Percentiles rank a stretch among this genome's conserved stretches.
phyloP scores from a whole-genome alignment of 148 eudicot species.

The Persicaria maculosa region DNA sequence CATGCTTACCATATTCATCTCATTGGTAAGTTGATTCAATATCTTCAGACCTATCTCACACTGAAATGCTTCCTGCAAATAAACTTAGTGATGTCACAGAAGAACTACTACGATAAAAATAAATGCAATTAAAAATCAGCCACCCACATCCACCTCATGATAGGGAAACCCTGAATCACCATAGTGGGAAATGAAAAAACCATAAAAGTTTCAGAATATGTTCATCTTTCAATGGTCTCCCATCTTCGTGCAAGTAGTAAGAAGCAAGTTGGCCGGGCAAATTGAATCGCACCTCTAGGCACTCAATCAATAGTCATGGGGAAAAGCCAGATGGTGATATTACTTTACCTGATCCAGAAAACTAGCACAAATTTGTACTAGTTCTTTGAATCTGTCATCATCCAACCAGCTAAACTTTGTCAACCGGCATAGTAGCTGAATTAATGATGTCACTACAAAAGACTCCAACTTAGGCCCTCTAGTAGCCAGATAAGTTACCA shows the following conservation, averaged over 20 bases:
- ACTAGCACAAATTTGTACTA: conserved; percentile 57
- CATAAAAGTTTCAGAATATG: neutral
- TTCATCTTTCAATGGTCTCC: neutral
- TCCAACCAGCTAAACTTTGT: conserved; percentile 89
- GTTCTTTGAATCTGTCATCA: conserved; percentile 72
- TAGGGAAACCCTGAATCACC: neutral
- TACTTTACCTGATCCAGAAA: conserved; percentile 76
- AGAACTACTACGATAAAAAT: neutral
- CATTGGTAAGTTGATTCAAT: conserved; percentile 63
- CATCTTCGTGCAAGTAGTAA: neutral
- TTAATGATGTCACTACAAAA: conserved; percentile 68
- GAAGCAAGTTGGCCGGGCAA: neutral
- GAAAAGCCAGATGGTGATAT: neutral
- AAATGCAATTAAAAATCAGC: neutral
- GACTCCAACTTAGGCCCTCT: conserved; percentile 84
- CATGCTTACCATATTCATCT: conserved; percentile 65
- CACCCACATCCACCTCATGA: neutral
- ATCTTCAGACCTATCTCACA: conserved; percentile 70
- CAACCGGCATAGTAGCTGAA: conserved; percentile 79
- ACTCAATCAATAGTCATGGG: neutral
- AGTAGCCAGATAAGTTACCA: conserved; percentile 71
- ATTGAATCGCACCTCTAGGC: neutral
- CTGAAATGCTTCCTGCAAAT: conserved; percentile 50
- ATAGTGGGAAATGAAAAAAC: neutral
- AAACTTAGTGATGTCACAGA: neutral